phyloP scores from a whole-genome alignment of 345 rosid species.

The Excoecaria agallocha region DNA sequence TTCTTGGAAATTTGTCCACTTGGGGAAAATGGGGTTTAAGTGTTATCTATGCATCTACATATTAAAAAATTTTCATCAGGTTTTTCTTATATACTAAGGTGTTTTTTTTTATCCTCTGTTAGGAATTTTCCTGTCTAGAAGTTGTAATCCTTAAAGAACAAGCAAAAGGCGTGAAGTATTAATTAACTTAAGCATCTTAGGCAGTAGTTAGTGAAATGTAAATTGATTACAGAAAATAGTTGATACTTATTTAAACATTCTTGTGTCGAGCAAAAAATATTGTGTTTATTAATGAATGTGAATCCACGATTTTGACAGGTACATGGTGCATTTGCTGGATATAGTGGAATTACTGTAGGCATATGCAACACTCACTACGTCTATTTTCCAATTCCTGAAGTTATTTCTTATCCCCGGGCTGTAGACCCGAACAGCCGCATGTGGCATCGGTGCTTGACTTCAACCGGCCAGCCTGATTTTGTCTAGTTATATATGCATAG shows the following conservation, averaged over 20 bases:
- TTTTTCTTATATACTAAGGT: no score
- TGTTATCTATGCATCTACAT: neutral
- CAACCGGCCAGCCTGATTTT: slow-evolving; percentile 97
- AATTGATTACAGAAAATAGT: neutral
- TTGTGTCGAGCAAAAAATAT: neutral
- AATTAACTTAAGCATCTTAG: neutral
- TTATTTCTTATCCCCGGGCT: slow-evolving; percentile 73
- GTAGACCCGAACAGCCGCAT: slow-evolving; percentile 95
- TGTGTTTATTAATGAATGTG: neutral
- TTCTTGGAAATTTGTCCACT: neutral
- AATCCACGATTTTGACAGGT: slow-evolving; percentile 48
- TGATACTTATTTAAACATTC: neutral
- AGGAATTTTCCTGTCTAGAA: neutral
- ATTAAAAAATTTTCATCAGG: no score
- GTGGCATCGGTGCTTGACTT: slow-evolving; percentile 99
- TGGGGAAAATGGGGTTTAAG: neutral
- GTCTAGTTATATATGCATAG: slow-evolving; percentile 17
- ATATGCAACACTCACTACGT: slow-evolving; percentile 95
- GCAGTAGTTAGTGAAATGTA: neutral
- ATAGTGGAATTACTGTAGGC: slow-evolving; percentile 91
- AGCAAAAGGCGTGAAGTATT: neutral
- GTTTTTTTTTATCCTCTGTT: no score
- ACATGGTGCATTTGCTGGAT: slow-evolving; percentile 96
- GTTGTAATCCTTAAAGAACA: neutral
- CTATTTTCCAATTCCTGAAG: slow-evolving; percentile 93